Base-by-base conservation (phyloP, 495 filamentous ascomycete species). In the Daldinia caldariorum region DNA sequence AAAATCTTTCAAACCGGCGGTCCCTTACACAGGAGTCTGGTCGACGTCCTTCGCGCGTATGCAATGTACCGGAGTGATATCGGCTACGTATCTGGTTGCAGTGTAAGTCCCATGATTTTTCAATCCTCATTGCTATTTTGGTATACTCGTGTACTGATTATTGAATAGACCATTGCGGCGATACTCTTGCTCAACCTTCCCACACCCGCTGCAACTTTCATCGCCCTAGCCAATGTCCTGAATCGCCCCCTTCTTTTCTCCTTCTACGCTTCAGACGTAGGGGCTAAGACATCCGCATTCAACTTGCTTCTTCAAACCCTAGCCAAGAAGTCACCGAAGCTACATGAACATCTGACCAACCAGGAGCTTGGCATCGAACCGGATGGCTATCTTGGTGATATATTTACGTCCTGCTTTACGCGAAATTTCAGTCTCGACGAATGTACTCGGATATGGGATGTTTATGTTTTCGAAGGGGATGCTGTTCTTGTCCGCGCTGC, bases 401-500 rank as follows among this genome's bases (percentile, higher is more conserved):
- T 88, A 58, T 89, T 89, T 67, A 76, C 80, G 8, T 78, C 81
- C 37, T 78, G 88, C 12, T 88, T 88, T 67, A 87, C 87, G 2
- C 68, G 76, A n/a, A 80, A 83, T 51, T 76, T 87, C 14, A 82
- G 83, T 29, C 79, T 97, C 3, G 94, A 97, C 68, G 85, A 90
- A 58, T 88, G 88, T 12, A 89, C 89, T 32, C 85, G 95, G 10
- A 82, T 98, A 4, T 97, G 93, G 93, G 95, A 99, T 74, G 91
- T 97, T 29, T 95, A 93, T 82, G 90, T 94, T 2, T 97, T 98
- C 63, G 95, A 99, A 76, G 94, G 94, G 3, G 95, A 98, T 71
- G 84, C 87, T 8, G 84, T 93, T 13, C 82, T 97, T 10, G 88
- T 97, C 22, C 86, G 94, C 2, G 89, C 92, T 0, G 91, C 87